These are phyloP conservation scores for Yarrowia sp. DNA, from an alignment of 805 yeast genomes.

Conservation along the genomic window DNA sequence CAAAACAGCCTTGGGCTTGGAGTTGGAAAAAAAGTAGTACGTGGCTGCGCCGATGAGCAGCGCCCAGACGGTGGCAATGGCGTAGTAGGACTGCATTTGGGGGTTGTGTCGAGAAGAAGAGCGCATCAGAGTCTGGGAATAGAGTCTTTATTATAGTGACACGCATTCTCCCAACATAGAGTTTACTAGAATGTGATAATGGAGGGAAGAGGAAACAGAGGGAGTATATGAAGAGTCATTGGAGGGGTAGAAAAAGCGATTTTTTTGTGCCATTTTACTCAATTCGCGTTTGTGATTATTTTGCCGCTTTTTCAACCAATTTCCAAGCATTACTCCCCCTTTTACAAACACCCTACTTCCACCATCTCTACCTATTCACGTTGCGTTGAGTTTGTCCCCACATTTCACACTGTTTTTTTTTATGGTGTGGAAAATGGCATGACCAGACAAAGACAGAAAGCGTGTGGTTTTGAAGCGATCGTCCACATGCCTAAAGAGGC, in stretches of 20 bases:
- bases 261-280: no score
- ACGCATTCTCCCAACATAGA: background rate
- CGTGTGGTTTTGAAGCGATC: no score
- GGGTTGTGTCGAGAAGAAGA: background rate
- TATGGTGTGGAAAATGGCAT: background rate
- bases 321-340: no score
- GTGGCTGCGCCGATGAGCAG: slow-evolving; percentile 20
- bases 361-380: background rate
- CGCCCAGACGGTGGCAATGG: slow-evolving; percentile 22
- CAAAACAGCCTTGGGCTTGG: slow-evolving; percentile 13
- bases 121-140: background rate
- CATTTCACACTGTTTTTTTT: background rate
- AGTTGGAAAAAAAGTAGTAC: slow-evolving; percentile 22
- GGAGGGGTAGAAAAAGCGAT: no score
- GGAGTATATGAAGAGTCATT: no score
- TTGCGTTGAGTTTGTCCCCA: background rate
- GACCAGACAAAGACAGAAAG: background rate
- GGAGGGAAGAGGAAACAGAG: no score
- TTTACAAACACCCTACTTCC: no score
- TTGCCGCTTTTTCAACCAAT: no score
- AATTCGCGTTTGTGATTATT: no score
- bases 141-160: background rate
- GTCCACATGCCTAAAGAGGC: background rate
- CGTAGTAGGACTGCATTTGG: slow-evolving; percentile 16
- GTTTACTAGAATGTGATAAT: background rate